Percentiles rank a stretch among this genome's conserved stretches.
phyloP scores from a whole-genome alignment of 1,284 basidiomycete genomes.

The Polyporus tsugae region DNA sequence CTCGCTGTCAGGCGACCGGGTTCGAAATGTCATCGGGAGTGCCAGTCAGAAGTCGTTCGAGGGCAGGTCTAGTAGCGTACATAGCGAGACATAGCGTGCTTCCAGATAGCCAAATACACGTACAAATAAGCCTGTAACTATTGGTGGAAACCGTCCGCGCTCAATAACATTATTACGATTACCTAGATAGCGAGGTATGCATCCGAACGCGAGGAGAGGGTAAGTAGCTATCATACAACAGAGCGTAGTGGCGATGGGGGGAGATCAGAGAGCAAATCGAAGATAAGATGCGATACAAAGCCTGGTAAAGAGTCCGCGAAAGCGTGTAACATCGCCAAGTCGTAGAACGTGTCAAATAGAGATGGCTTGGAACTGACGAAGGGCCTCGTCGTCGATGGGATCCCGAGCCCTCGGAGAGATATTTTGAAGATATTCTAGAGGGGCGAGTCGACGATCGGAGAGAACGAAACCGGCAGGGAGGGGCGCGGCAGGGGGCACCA shows the following conservation, averaged over 20 bases:
- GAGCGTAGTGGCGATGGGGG: not conserved
- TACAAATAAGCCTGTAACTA: constrained; percentile 2
- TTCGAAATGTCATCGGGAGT: not conserved
- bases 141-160: constrained; percentile 6
- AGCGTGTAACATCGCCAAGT: not conserved
- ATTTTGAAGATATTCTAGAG: constrained; percentile 44
- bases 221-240: constrained; percentile 15
- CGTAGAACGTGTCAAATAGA: not conserved
- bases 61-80: constrained; percentile 5
- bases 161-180: constrained; percentile 12
- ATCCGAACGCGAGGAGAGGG: not conserved
- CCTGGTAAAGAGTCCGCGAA: not conserved
- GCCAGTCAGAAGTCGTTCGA: not conserved
- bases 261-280: not conserved
- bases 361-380: constrained; percentile 31
- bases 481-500: constrained; percentile 22
- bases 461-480: constrained; percentile 21
- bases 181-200: constrained; percentile 19
- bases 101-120: not conserved
- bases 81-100: constrained; percentile 4
- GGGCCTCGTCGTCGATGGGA: constrained; percentile 41
- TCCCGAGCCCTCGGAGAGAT: constrained; percentile 40
- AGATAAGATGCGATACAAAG: not conserved
- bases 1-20: not conserved
- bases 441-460: constrained; percentile 36